Conservation (phyloP, 2,329 filamentous ascomycete genomes). For the Pseudocercospora macadamiae region DNA sequence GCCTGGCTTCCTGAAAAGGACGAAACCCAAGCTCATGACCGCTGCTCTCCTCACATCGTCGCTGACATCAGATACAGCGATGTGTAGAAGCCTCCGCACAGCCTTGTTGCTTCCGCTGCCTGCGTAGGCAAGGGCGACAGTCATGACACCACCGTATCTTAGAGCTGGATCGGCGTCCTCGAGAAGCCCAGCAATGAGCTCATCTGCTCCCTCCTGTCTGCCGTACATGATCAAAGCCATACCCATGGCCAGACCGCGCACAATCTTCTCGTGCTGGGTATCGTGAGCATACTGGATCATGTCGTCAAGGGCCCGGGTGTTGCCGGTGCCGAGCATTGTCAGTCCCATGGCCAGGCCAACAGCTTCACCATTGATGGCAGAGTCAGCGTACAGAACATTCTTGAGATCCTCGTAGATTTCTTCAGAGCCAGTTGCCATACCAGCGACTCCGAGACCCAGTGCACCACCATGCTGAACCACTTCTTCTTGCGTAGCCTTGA, state of each 20-base stretch:
- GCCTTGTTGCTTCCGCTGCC: constrained; percentile 98
- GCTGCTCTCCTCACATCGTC: constrained; percentile 95
- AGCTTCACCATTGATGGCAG: constrained; percentile 93
- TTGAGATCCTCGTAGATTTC: constrained; percentile 91
- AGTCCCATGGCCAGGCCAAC: constrained; percentile 95
- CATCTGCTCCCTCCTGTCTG: constrained; percentile 90
- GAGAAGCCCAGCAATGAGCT: constrained; percentile 88
- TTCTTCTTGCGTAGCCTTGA: constrained; percentile 77
- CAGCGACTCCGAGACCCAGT: constrained; percentile 90
- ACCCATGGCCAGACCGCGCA: constrained; percentile 89
- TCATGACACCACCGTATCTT: constrained; percentile 97
- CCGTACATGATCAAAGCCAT: constrained; percentile 99
- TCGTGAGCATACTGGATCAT: constrained; percentile 99
- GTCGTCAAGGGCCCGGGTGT: constrained; percentile 87
- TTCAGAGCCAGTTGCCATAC: constrained; percentile 92
- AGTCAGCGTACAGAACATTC: constrained; percentile 86
- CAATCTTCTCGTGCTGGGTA: constrained; percentile 98
- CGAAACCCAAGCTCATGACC: constrained; percentile 97
- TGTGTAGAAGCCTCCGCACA: constrained; percentile 90
- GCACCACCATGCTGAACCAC: constrained; percentile 97
- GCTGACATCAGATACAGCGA: constrained; percentile 96
- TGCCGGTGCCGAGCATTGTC: constrained; percentile 98
- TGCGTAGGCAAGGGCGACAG: constrained; percentile 96
- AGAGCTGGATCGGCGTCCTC: constrained; percentile 92
- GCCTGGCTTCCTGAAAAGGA: constrained; percentile 95